phyloP scores from a whole-genome alignment of 257 asterid species.

The Mitragyna speciosa region DNA sequence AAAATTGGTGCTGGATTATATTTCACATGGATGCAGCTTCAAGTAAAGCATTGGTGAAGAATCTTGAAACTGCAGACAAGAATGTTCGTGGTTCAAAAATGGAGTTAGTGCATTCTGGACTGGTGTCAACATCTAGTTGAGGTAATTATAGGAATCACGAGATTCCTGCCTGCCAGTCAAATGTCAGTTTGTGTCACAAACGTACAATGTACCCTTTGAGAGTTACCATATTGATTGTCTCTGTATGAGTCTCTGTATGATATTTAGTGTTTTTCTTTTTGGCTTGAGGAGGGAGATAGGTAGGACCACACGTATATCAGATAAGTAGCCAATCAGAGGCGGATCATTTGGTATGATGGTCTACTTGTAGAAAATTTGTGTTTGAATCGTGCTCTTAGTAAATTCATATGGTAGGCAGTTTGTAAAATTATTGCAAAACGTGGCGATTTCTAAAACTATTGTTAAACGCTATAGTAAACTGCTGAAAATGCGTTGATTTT shows the following conservation, averaged over 20 bases:
- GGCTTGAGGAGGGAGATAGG: too few relatives aligned
- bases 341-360: too few relatives aligned
- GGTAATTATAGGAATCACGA: constrained; percentile 41
- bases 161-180: constrained; percentile 29
- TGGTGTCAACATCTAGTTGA: constrained; percentile 18
- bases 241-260: not conserved
- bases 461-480: too few relatives aligned
- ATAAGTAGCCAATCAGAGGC: too few relatives aligned
- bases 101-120: not conserved
- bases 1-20: not conserved
- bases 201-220: constrained; percentile 5
- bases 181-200: constrained; percentile 20
- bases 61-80: not conserved
- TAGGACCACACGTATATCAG: too few relatives aligned
- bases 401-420: too few relatives aligned
- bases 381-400: too few relatives aligned
- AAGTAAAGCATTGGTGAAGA: not conserved
- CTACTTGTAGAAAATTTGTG: too few relatives aligned
- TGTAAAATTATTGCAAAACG: too few relatives aligned
- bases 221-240: not conserved
- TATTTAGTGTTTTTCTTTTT: not conserved
- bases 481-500: too few relatives aligned
- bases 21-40: not conserved
- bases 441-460: too few relatives aligned
- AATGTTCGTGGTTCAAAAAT: not conserved